Evolutionary conservation across 306 rosid genomes (phyloP), one percentile per base, ranked within the genome.

Genomic region (Sophora flavescens): DNA sequence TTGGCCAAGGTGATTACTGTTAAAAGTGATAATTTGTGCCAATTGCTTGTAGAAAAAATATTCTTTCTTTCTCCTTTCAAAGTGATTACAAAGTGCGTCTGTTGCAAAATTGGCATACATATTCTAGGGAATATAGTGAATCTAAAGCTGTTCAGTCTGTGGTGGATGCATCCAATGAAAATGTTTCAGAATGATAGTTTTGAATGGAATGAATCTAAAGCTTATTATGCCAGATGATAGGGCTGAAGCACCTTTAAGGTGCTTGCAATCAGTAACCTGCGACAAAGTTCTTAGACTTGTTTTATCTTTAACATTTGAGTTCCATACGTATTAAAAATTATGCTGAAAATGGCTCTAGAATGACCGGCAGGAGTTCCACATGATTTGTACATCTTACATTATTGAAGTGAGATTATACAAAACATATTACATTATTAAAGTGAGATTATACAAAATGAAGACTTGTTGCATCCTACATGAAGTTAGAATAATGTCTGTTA

Each of bases 1-100:
- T 89, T 76, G 97, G 99, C 80, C 97, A 96, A 96, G 99, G 99
- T 95, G 68, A 90, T 76, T 88, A 38, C 63, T 63, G 11, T 74
- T 61, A 26, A 56, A 48, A 56, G 12, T 17, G 9, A 38, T 73
- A 36, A 59, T 63, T 80, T 67, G 22, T 12, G 2, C 35, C 58
- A 14, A 16, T 76, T 44, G 32, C 45, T 15, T 28, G 39, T 33
- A 44, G n/a, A n/a, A n/a, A n/a, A n/a, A 52, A 70, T 39, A 44
- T 45, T 61, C 60, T 15, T 70, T 66, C 39, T 53, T 59, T 36
- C 22, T 12, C 36, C 48, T 36, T 6, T n/a, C 78, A 17, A 67
- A 56, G 9, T 26, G 35, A 45, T 36, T 41, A 11, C 17, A 59
- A 44, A 47, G 67, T 80, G 66, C 65, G 10, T 45, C 38, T 45